Evolutionary conservation across 768 basidiomycete species (phyloP).

Genomic region (Lactifluus pinguis): DNA sequence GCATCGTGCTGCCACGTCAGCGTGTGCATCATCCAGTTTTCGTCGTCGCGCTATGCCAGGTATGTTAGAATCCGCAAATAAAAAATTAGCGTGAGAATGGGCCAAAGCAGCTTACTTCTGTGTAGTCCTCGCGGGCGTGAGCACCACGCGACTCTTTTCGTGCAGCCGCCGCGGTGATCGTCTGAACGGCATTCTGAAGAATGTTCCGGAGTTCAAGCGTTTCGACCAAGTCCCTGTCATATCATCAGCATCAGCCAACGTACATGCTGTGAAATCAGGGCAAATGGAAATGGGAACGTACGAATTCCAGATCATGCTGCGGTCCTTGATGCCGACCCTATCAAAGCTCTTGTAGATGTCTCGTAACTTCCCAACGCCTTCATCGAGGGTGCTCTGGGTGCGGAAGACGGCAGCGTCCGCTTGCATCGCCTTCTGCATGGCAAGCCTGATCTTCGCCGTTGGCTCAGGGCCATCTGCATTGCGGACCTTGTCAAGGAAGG

Average conservation of each 20-base stretch:
- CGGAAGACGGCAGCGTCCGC: constrained; percentile 96
- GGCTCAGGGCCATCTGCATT: constrained; percentile 72
- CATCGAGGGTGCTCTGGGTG: constrained; percentile 84
- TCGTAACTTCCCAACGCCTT: constrained; percentile 83
- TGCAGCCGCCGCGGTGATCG: constrained; percentile 85
- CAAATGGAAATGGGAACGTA: constrained; percentile 33
- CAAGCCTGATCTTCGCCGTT: constrained; percentile 84
- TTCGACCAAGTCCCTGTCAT: constrained; percentile 81
- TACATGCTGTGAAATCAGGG: not conserved
- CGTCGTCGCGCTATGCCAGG: constrained; percentile 73
- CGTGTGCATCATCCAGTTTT: constrained; percentile 91
- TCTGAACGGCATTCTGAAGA: constrained; percentile 91
- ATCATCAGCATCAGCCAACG: not conserved
- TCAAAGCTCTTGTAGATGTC: constrained; percentile 83
- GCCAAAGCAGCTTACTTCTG: constrained; percentile 53
- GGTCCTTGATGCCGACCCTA: constrained; percentile 92
- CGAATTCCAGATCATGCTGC: constrained; percentile 99
- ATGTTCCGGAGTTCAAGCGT: constrained; percentile 95
- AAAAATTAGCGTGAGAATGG: not conserved
- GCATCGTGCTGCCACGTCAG: constrained; percentile 85
- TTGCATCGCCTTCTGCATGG: constrained; percentile 99
- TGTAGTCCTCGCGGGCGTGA: constrained; percentile 95
- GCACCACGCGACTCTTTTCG: constrained; percentile 98
- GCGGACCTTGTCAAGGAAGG: constrained; percentile 83
- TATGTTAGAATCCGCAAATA: not conserved